Evolutionary conservation across 805 yeast genomes (phyloP), one percentile per base, ranked within the genome.

Genomic region (Metschnikowia drakensbergensis): DNA sequence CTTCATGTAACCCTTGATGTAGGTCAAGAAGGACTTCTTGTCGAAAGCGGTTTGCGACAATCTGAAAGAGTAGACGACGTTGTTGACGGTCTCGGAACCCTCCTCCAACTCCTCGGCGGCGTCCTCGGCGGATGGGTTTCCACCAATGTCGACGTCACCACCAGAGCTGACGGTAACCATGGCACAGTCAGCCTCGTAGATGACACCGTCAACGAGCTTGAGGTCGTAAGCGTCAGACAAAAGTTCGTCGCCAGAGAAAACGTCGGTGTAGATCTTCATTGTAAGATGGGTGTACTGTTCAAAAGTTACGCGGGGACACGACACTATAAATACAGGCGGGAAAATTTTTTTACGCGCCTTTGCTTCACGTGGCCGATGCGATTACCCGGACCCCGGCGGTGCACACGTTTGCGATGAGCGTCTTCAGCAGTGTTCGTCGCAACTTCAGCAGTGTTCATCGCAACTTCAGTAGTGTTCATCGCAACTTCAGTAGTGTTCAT

Each of bases 1-100:
- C 87, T 94, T 94, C 98, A 94, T 92, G 95, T 94, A 94, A 67
- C 94, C 95, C 83, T 94, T 94, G 80, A 94, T 87, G 88, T 92
- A 94, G 64, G 90, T 80, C 74, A 92, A 73, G 86, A 84, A 94
- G 52, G 97, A 88, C 81, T 94, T 94, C 85, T 94, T 94, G 89
- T 94, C 99, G 72, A 94, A 94, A 57, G 79, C 81, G 57, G 99
- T 94, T 75, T 81, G 88, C 79, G 88, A 96, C 71, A 94, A 85
- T 81, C 97, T 88, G 94, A 94, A 91, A 60, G 97, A 89, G 91
- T 90, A 83, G 64, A 92, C 97, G 71, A 94, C 88, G 81, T 94
- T 94, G 96, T 92, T 94, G 71, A 94, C 97, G 65, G 88, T 81
- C 77, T 86, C 92, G 63, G 79, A 79, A 75, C 85, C 88, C 47